A percentile compares a stretch with the other conserved stretches of the same genome.
These are phyloP conservation scores for Groenewaldozyma tartarivorans DNA, from an alignment of 805 yeast species.

Conservation along the genomic window DNA sequence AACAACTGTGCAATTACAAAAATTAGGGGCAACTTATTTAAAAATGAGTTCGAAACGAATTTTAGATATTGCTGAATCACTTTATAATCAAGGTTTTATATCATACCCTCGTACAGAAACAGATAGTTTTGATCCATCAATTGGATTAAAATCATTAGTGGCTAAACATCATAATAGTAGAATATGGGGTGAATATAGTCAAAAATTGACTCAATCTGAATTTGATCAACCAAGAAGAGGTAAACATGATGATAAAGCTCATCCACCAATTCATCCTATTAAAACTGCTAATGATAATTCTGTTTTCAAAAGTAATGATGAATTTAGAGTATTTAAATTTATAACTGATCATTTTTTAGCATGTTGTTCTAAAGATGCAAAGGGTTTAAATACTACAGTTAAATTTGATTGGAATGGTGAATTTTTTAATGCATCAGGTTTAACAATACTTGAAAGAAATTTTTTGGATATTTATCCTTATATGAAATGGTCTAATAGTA, in stretches of 20 bases:
- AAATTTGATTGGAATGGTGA: conserved; percentile 73
- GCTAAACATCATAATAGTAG: conserved; percentile 46
- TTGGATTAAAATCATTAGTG: conserved; percentile 60
- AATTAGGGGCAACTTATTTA: conserved; percentile 66
- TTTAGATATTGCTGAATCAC: conserved; percentile 65
- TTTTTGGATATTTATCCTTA: conserved; percentile 75
- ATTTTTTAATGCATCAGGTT: conserved; percentile 60
- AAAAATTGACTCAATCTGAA: conserved; percentile 31
- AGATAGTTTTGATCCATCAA: conserved; percentile 65
- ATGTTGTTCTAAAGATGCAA: conserved; percentile 85
- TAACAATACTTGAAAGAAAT: conserved; percentile 62
- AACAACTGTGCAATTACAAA: conserved; percentile 90
- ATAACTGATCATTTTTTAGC: conserved; percentile 82
- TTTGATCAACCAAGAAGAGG: conserved; percentile 72
- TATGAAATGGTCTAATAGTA: conserved; percentile 58
- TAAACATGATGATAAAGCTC: conserved; percentile 83
- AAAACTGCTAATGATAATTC: conserved; percentile 18
- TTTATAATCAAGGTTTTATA: conserved; percentile 76
- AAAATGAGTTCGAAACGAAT: conserved; percentile 74
- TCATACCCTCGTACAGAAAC: conserved; percentile 98
- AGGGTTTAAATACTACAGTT: conserved; percentile 58
- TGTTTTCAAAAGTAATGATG: conserved; percentile 27
- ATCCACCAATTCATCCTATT: conserved; percentile 96
- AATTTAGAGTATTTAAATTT: conserved; percentile 73
- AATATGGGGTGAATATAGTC: conserved; percentile 70